Evolutionary conservation across 805 yeast genomes (phyloP), one percentile per base, ranked within the genome.

Genomic region (Yarrowia yakushimensis): DNA sequence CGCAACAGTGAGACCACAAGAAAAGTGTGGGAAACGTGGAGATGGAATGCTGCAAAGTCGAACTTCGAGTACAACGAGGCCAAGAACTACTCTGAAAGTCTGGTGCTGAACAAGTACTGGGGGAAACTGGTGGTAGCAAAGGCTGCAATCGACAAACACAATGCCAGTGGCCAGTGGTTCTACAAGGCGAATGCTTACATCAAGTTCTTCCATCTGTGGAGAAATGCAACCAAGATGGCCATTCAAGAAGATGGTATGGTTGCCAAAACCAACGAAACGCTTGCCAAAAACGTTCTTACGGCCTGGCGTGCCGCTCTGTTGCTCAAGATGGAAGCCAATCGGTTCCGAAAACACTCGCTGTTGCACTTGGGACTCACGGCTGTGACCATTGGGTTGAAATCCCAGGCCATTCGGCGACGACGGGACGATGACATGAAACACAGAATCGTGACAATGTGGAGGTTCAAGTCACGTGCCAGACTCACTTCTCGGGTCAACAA

Each of bases 41-140:
- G 59, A 15, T 52, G 59, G 59, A 52, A 52, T 17, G 59, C 59
- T 17, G 59, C 59, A 15, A 39, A 36, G 25, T 23, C 59, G 13
- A 12, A 22, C 6, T 33, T 17, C 8, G 59, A 34, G 2, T 52
- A 11, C 33, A 23, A 25, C 28, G 33, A 52, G 23, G 59, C 43
- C 5, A n/a, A 12, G 18, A 20, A 15, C 1, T 17, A 36, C 13
- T 34, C 22, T 10, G 3, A 25, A 11, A 17, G 8, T 4, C 13
- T n/a, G 25, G 12, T 23, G 13, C 12, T 33, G 18, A n/a, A 5
- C 17, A 52, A 36, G 33, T 25, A 34, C 20, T 52, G 59, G 59
- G 23, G 18, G 12, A 52, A 52, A n/a, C 17, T 52, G 23, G 12
- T 12, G 2, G 12, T 10, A 5, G 33, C 43, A 2, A 34, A 52